Evolutionary conservation across 495 filamentous ascomycete genomes (phyloP).

Genomic region (Trichoderma parareesei): DNA sequence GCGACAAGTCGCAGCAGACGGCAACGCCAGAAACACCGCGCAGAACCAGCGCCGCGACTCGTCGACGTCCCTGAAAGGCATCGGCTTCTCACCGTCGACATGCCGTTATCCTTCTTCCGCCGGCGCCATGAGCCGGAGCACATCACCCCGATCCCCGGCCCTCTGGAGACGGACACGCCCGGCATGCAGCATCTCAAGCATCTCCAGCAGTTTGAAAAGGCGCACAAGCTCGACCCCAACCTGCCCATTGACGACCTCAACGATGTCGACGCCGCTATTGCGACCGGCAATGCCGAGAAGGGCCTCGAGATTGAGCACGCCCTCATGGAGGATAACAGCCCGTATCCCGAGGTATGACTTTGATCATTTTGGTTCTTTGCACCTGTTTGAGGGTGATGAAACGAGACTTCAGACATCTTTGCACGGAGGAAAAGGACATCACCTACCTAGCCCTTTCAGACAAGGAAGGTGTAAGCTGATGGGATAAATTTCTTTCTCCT

Average conservation of each 20-base stretch:
- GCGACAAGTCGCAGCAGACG: background rate
- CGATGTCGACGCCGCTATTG: conserved; percentile 52
- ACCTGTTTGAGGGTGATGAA: conserved; percentile 1
- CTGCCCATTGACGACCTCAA: conserved; percentile 53
- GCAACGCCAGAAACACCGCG: background rate
- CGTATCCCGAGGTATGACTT: conserved; percentile 54
- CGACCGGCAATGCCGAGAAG: conserved; percentile 43
- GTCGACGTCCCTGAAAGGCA: background rate
- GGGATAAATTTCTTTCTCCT: background rate
- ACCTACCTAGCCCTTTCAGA: background rate
- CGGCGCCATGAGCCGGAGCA: conserved; percentile 20
- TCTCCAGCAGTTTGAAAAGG: conserved; percentile 44
- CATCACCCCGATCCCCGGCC: conserved; percentile 16
- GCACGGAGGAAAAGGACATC: conserved; percentile 3
- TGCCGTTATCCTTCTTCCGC: conserved; percentile 18
- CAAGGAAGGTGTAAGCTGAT: background rate
- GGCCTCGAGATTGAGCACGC: conserved; percentile 48
- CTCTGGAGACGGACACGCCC: conserved; percentile 16
- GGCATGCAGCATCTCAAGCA: conserved; percentile 27
- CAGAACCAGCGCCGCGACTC: too few relatives aligned
- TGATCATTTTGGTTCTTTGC: conserved; percentile 15
- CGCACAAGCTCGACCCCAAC: conserved; percentile 64
- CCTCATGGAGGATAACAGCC: conserved; percentile 56
- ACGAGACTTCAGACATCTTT: background rate
- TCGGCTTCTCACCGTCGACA: conserved; percentile 13